Evolutionary conservation across 768 basidiomycete species (phyloP), one percentile per base, ranked within the genome.

Genomic region (Pulveroboletus sp.): DNA sequence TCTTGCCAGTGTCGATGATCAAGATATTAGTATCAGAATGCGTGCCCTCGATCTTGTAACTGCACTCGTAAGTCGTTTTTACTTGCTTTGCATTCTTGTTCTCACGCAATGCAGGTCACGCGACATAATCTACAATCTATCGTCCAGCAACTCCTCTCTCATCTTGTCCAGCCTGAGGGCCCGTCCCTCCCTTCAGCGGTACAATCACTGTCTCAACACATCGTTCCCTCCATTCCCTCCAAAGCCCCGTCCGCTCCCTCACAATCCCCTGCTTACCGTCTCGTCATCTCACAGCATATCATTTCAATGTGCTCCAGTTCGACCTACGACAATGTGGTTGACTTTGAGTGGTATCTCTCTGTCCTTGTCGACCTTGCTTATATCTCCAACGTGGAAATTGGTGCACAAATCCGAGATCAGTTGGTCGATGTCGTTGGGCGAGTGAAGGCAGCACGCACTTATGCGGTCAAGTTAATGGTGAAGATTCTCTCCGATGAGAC

Each of bases 291-390:
- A 9, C 82, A 87, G 55, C 78, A 82, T 16, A 88, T 98, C 53
- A 76, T 98, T n/a, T 71, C 75, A n/a, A 89, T 98, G 58, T 86
- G 90, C 49, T 87, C 90, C 2, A 79, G 81, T 47, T 83, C 83
- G 31, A 87, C 85, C 19, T 98, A 95, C 64, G 83, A 85, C 45
- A 87, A 93, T 60, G 77, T 99, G 23, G 76, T 79, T 38, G 94
- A 97, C 69, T 98, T 98, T 63, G 91, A 97, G 63, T 99, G 96
- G 95, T 96, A 93, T 66, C 77, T 98, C 19, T 96, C 95, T 5
- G 92, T 94, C 8, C 81, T 98, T 24, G 80, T 97, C 39, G 93
- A 97, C 62, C 75, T 98, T 9, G 84, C 91, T 1, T 91, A 96
- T 63, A 77, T 97, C 34, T 87, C 92, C 43, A 80, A 83, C 23